These are phyloP conservation scores for Trichosporon ovoides DNA, from an alignment of 1,284 basidiomycete genomes.

Conservation along the genomic window DNA sequence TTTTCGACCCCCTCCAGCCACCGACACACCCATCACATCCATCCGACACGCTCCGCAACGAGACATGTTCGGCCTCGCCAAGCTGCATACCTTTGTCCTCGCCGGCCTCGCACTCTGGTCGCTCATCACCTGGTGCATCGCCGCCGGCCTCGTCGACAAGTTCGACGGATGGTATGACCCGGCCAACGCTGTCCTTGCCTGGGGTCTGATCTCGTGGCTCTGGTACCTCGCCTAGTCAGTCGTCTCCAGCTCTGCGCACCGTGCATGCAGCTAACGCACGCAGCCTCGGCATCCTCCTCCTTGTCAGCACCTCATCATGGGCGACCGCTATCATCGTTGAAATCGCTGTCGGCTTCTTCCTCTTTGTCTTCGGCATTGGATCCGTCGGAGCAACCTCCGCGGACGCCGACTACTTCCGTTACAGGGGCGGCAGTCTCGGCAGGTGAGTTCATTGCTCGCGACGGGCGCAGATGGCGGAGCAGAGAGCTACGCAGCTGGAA, in stretches of 20 bases:
- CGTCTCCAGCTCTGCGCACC: neutral
- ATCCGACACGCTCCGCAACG: neutral
- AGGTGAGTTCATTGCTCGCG: neutral
- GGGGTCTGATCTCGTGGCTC: neutral
- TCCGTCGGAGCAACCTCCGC: neutral
- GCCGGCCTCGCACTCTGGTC: neutral
- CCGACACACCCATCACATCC: neutral
- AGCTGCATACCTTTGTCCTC: neutral
- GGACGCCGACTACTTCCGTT: neutral
- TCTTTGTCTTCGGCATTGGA: neutral
- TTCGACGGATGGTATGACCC: neutral
- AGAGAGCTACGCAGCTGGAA: too few species aligned
- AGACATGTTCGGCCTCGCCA: neutral
- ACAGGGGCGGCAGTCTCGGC: neutral
- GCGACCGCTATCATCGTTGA: neutral
- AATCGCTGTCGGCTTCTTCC: slow-evolving; percentile 2
- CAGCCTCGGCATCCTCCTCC: neutral
- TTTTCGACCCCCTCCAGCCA: neutral
- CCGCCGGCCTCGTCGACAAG: neutral
- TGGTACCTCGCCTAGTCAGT: slow-evolving; percentile 2
- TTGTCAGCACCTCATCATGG: neutral
- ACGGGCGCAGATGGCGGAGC: too few species aligned
- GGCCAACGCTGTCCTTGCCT: neutral
- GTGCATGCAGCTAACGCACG: neutral
- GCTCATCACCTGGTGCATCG: slow-evolving; percentile 1